These are phyloP conservation scores for Arachis monticola DNA, from an alignment of 331 rosid species.

Conservation along the genomic window DNA sequence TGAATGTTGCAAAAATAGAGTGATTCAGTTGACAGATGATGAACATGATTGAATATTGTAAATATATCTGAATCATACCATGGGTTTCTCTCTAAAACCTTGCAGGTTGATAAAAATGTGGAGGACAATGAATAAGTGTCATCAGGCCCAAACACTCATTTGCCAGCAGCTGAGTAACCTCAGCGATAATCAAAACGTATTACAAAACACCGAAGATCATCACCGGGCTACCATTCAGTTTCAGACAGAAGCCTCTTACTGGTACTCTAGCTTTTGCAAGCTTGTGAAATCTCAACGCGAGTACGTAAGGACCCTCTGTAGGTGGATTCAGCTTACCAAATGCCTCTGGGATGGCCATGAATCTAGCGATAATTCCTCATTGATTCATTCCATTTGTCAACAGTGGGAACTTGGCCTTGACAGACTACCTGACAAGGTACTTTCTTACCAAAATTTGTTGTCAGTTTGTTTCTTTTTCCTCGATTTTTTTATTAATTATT, in stretches of 20 bases:
- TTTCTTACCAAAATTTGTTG: constrained; percentile 30
- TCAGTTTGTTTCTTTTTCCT: neutral
- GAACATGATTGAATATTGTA: constrained; percentile 10
- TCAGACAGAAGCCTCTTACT: constrained; percentile 66
- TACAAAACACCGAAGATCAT: constrained; percentile 63
- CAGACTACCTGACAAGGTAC: constrained; percentile 76
- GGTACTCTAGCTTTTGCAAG: constrained; percentile 77
- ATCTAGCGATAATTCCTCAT: constrained; percentile 49
- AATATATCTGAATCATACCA: constrained; percentile 29
- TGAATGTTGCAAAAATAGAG: constrained; percentile 1
- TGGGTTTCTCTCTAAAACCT: constrained; percentile 33
- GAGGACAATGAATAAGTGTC: constrained; percentile 79
- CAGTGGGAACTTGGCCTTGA: constrained; percentile 74
- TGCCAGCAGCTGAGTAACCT: constrained; percentile 74
- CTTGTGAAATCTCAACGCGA: constrained; percentile 74
- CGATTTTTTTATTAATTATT: too few relatives aligned
- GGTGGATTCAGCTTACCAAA: constrained; percentile 69
- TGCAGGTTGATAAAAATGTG: constrained; percentile 83
- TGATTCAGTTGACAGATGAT: constrained; percentile 11
- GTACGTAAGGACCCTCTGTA: constrained; percentile 64
- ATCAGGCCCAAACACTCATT: constrained; percentile 61
- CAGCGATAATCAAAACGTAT: constrained; percentile 55
- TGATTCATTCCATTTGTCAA: constrained; percentile 51
- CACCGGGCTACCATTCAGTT: constrained; percentile 79
- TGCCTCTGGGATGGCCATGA: constrained; percentile 52